Conservation (phyloP, 2,329 filamentous ascomycete species). For the Blastomyces parvus region DNA sequence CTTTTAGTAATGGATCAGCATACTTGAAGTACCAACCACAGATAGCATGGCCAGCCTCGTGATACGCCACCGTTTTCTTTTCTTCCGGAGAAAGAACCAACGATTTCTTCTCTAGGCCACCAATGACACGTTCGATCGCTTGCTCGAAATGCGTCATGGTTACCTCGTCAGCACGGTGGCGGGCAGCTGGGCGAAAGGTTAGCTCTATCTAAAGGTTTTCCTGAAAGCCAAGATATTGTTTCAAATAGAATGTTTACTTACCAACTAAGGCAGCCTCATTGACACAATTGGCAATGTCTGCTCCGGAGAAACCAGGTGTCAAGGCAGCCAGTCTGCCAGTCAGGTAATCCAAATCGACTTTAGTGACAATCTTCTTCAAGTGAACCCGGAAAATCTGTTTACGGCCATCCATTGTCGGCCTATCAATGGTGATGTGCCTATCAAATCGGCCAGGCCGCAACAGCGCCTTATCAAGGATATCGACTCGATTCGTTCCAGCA, state of each 20-base stretch:
- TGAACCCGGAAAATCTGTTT: constrained; percentile 96
- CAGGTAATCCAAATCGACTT: constrained; percentile 78
- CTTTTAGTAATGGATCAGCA: constrained; percentile 95
- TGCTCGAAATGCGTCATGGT: constrained; percentile 90
- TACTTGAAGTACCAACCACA: constrained; percentile 97
- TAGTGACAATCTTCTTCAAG: constrained; percentile 85
- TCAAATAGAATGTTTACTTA: constrained; percentile 41
- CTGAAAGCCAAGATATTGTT: neutral
- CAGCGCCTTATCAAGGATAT: constrained; percentile 87
- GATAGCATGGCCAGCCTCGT: constrained; percentile 96
- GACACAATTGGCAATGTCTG: constrained; percentile 96
- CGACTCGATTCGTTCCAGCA: constrained; percentile 90
- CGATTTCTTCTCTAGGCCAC: constrained; percentile 94
- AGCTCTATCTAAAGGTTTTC: constrained; percentile 22
- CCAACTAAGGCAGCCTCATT: constrained; percentile 96
- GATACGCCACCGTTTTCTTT: constrained; percentile 93
- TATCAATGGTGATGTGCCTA: constrained; percentile 88
- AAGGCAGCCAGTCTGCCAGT: constrained; percentile 82
- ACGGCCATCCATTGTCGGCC: constrained; percentile 91
- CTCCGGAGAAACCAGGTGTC: constrained; percentile 93
- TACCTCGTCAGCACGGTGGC: constrained; percentile 69
- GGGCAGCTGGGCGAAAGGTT: constrained; percentile 57
- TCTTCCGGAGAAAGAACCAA: constrained; percentile 86
- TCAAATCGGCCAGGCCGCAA: constrained; percentile 97
- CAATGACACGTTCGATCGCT: constrained; percentile 93